These are phyloP conservation scores for Podaxis sp. DNA, from an alignment of 768 basidiomycete genomes.

Conservation along the genomic window DNA sequence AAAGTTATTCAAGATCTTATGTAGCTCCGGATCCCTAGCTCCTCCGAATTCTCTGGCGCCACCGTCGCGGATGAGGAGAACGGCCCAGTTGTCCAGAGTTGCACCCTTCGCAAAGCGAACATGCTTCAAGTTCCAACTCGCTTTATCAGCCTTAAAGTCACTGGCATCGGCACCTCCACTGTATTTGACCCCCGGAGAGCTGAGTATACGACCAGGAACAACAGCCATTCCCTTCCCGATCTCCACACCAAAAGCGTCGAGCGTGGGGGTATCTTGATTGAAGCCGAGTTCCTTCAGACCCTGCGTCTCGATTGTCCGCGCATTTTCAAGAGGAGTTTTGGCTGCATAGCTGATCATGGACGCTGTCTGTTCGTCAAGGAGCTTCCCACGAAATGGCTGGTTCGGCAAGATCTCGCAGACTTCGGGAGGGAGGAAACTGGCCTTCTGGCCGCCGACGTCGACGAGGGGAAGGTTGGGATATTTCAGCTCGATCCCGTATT, in stretches of 20 bases:
- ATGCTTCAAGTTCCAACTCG: constrained; percentile 74
- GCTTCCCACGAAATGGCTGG: constrained; percentile 69
- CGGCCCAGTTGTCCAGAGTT: constrained; percentile 60
- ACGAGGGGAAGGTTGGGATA: constrained; percentile 56
- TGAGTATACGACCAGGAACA: constrained; percentile 69
- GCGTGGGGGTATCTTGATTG: constrained; percentile 33
- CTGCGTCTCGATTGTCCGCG: constrained; percentile 50
- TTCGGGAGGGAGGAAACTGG: constrained; percentile 64
- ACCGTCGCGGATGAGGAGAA: constrained; percentile 66
- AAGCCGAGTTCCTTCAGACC: constrained; percentile 68
- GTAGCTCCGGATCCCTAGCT: constrained; percentile 53
- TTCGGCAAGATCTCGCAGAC: constrained; percentile 69
- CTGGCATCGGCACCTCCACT: constrained; percentile 39
- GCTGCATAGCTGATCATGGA: constrained; percentile 74
- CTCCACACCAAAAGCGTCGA: constrained; percentile 60
- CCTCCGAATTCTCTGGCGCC: constrained; percentile 57
- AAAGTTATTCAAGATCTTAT: constrained; percentile 49
- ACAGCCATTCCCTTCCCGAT: constrained; percentile 67
- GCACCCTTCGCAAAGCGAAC: constrained; percentile 64
- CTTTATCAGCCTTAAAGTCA: constrained; percentile 41
- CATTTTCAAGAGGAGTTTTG: constrained; percentile 71
- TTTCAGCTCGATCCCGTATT: constrained; percentile 55
- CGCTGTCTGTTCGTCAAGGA: constrained; percentile 68
- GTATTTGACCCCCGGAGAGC: constrained; percentile 62
- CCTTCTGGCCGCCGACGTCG: constrained; percentile 53